Percentiles rank a stretch among this genome's conserved stretches.
phyloP scores from a whole-genome alignment of 2,329 filamentous ascomycete species.

The Leptographium flavum region DNA sequence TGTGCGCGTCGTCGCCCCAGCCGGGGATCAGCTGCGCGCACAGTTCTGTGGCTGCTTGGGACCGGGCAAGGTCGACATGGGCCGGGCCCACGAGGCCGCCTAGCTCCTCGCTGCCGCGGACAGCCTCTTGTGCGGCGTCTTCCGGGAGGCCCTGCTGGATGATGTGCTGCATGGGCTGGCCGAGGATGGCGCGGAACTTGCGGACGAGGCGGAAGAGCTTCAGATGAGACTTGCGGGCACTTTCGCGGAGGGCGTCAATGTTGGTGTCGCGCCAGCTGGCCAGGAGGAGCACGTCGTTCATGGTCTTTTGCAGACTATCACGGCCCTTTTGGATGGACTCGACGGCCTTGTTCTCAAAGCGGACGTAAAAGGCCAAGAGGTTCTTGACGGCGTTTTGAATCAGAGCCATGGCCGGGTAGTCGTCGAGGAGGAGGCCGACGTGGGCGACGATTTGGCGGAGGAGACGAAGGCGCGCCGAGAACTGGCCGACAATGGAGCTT shows the following conservation, averaged over 20 bases:
- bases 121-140: slow-evolving; percentile 16
- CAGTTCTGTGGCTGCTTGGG: slow-evolving; percentile 15
- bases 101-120: slow-evolving; percentile 8
- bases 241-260: slow-evolving; percentile 76
- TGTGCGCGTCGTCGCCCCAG: slow-evolving; percentile 21
- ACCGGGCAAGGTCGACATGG: neutral
- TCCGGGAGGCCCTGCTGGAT: slow-evolving; percentile 46
- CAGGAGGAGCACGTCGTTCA: slow-evolving; percentile 83
- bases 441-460: slow-evolving; percentile 53
- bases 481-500: slow-evolving; percentile 71
- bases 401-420: slow-evolving; percentile 41
- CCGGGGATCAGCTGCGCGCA: slow-evolving; percentile 22
- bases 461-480: slow-evolving; percentile 54
- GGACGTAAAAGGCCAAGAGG: slow-evolving; percentile 60
- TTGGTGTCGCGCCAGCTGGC: slow-evolving; percentile 98
- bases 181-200: slow-evolving; percentile 72
- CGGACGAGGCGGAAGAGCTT: slow-evolving; percentile 85
- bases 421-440: slow-evolving; percentile 42
- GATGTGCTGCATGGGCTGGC: slow-evolving; percentile 57
- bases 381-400: slow-evolving; percentile 57
- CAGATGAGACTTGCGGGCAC: slow-evolving; percentile 76
- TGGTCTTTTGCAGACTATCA: slow-evolving; percentile 67
- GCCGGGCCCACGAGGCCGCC: neutral
- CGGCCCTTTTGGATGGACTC: slow-evolving; percentile 56
- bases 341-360: slow-evolving; percentile 52